Evolutionary conservation across 306 rosid genomes (phyloP).

Genomic region (Quercus cerris): DNA sequence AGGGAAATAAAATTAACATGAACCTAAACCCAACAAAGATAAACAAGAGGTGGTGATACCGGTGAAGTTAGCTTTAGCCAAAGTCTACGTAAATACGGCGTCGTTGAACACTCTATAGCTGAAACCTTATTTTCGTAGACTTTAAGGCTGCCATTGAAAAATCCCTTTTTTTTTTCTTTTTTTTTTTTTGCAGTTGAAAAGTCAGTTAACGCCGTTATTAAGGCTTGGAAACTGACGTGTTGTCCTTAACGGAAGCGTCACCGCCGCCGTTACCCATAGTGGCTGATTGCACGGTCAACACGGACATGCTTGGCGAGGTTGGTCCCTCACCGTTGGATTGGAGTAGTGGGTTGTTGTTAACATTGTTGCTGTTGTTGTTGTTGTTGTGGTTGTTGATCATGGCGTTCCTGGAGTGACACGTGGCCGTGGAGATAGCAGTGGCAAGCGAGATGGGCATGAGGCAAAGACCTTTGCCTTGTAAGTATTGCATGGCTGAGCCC

Average conservation of each 20-base stretch:
- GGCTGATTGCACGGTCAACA: conserved; percentile 68
- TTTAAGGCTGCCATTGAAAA: conserved; percentile 9
- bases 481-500: conserved; percentile 99
- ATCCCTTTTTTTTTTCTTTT: background rate
- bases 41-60: background rate
- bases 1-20: background rate
- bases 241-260: conserved; percentile 59
- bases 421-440: conserved; percentile 82
- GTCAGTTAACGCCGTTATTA: conserved; percentile 39
- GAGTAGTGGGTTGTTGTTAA: conserved; percentile 3
- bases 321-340: conserved; percentile 72
- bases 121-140: conserved; percentile 54
- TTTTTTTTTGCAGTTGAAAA: background rate
- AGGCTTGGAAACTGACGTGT: conserved; percentile 71
- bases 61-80: conserved; percentile 26
- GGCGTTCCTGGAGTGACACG: conserved; percentile 72
- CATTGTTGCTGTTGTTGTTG: background rate
- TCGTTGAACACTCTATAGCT: conserved; percentile 25
- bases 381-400: conserved; percentile 16
- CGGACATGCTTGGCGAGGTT: conserved; percentile 84
- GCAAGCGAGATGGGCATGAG: conserved; percentile 98
- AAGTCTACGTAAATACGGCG: conserved; percentile 73
- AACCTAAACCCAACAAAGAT: background rate
- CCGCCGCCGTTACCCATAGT: conserved; percentile 42
- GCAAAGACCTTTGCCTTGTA: conserved; percentile 94